These are phyloP conservation scores for Pyrenochaeta sp. DNA, from an alignment of 2,329 filamentous ascomycete species.

Conservation along the genomic window DNA sequence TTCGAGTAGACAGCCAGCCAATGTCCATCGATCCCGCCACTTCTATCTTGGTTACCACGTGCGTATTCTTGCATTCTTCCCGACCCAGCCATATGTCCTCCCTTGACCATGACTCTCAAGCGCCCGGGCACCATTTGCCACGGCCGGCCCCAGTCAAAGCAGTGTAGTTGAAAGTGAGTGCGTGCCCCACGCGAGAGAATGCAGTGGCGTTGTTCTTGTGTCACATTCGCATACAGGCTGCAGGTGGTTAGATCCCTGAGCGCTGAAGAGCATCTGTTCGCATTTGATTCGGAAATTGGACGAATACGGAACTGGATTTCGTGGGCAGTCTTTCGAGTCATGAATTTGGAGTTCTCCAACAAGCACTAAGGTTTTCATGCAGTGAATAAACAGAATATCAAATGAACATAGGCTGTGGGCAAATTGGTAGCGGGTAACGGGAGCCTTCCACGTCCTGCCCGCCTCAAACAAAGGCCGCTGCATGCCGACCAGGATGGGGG, in stretches of 20 bases:
- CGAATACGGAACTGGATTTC: neutral
- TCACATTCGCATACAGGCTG: constrained; percentile 4
- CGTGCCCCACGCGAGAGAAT: neutral
- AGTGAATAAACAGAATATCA: constrained; percentile 5
- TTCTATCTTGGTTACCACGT: constrained; percentile 17
- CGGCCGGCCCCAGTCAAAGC: constrained; percentile 1
- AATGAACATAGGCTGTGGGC: neutral
- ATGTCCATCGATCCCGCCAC: constrained; percentile 11
- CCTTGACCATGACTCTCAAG: neutral
- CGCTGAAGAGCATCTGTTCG: neutral
- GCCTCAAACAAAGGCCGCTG: constrained; percentile 18
- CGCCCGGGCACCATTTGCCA: constrained; percentile 4
- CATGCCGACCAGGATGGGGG: constrained; percentile 3
- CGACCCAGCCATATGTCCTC: constrained; percentile 9
- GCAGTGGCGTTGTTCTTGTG: constrained; percentile 3
- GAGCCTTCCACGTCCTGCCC: neutral
- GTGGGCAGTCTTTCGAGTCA: too few species aligned
- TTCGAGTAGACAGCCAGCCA: constrained; percentile 9
- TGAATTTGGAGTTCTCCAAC: too few species aligned
- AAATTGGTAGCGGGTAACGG: neutral
- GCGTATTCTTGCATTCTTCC: constrained; percentile 9
- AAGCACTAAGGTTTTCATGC: too few species aligned
- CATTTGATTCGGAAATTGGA: neutral
- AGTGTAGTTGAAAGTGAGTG: constrained; percentile 1
- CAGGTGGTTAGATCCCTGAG: constrained; percentile 6